Evolutionary conservation across 768 basidiomycete species (phyloP).

Genomic region (Lactifluus subvellereus): DNA sequence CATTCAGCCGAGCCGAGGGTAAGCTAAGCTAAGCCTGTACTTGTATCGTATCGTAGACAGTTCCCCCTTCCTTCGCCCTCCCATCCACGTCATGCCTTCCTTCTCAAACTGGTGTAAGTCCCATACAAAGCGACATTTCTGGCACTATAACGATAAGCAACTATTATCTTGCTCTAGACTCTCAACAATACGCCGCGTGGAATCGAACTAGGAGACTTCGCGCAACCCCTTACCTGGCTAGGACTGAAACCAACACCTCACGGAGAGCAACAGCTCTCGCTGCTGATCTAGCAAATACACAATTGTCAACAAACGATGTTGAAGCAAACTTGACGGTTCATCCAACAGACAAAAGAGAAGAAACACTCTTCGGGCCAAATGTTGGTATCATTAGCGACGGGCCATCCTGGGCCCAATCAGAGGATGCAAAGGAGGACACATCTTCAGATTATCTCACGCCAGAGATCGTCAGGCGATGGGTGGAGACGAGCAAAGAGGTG

Average conservation of each 20-base stretch:
- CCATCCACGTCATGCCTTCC: conserved; percentile 25
- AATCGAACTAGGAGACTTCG: conserved; percentile 51
- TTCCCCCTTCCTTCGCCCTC: conserved; percentile 10
- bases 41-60: not conserved
- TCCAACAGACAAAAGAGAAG: conserved; percentile 50
- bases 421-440: conserved; percentile 51
- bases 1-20: too few species aligned
- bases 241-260: conserved; percentile 44
- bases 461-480: conserved; percentile 77
- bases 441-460: conserved; percentile 69
- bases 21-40: too few species aligned
- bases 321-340: conserved; percentile 34
- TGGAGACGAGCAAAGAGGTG: conserved; percentile 84
- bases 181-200: conserved; percentile 51
- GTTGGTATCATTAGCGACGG: conserved; percentile 69
- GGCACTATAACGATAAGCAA: conserved; percentile 21
- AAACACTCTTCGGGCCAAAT: conserved; percentile 87
- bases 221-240: conserved; percentile 47
- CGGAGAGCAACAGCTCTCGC: conserved; percentile 47
- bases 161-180: conserved; percentile 32
- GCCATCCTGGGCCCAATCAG: conserved; percentile 62
- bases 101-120: conserved; percentile 38
- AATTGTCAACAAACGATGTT: conserved; percentile 22
- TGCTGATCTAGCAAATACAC: conserved; percentile 27
- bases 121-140: not conserved